These are phyloP conservation scores for Orbilia blumenaviensis DNA, from an alignment of 2,329 filamentous ascomycete genomes.

Conservation along the genomic window DNA sequence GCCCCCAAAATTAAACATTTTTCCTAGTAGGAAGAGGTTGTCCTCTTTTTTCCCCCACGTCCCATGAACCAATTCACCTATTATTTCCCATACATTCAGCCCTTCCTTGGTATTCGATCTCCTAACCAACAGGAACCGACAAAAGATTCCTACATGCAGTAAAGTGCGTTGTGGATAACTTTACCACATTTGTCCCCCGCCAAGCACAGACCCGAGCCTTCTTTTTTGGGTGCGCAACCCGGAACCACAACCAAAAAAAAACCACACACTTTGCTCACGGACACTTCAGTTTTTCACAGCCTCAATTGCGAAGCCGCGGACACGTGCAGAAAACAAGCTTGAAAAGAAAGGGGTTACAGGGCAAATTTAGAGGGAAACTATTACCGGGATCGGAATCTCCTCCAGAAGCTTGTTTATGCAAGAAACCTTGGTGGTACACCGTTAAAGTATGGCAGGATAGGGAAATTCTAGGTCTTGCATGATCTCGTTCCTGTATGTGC, in stretches of 20 bases:
- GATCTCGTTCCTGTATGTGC: constrained; percentile 13
- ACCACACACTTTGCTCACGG: not conserved
- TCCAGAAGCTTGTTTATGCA: constrained; percentile 8
- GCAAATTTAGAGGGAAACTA: not conserved
- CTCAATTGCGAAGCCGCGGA: no score
- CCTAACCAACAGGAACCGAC: not conserved
- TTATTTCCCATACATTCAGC: not conserved
- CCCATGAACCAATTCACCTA: not conserved
- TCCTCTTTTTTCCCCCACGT: not conserved
- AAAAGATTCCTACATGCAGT: constrained; percentile 23
- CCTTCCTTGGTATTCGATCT: constrained; percentile 1
- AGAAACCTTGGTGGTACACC: not conserved
- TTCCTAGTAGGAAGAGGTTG: not conserved
- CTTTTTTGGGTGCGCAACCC: not conserved
- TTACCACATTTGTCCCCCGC: constrained; percentile 38
- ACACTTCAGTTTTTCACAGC: no score
- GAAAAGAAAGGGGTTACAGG: no score
- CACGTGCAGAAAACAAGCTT: not conserved
- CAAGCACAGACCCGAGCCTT: not conserved
- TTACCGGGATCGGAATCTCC: constrained; percentile 3
- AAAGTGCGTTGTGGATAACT: constrained; percentile 40
- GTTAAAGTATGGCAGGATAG: not conserved
- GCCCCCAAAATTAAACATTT: constrained; percentile 4
- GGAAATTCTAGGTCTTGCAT: not conserved
- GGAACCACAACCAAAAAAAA: not conserved